These are phyloP conservation scores for Sorghum bicolor DNA, from an alignment of 176 grass and related monocot species.

Conservation along the genomic window Sorghum_bicolor_NCBIv3 NC_012873.2:62456501-62457000, in stretches of 20 bases:
- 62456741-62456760: background rate
- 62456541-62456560: background rate
- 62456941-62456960: background rate
- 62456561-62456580: background rate
- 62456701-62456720: background rate
- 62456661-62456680: background rate
- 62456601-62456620: background rate
- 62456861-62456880: background rate
- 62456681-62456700: background rate
- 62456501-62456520: background rate
- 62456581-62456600: background rate
- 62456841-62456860: background rate
- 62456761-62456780: background rate
- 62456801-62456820: background rate
- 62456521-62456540: background rate
- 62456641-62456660: background rate
- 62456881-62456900: background rate
- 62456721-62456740: background rate
- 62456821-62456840: background rate
- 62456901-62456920: background rate
- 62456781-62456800: background rate
- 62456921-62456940: background rate
- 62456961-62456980: background rate
- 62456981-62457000: background rate
- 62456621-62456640: background rate